Evolutionary conservation across 2,329 filamentous ascomycete genomes (phyloP), one percentile per base, ranked within the genome.

Genomic region (Colletotrichum cereale): DNA sequence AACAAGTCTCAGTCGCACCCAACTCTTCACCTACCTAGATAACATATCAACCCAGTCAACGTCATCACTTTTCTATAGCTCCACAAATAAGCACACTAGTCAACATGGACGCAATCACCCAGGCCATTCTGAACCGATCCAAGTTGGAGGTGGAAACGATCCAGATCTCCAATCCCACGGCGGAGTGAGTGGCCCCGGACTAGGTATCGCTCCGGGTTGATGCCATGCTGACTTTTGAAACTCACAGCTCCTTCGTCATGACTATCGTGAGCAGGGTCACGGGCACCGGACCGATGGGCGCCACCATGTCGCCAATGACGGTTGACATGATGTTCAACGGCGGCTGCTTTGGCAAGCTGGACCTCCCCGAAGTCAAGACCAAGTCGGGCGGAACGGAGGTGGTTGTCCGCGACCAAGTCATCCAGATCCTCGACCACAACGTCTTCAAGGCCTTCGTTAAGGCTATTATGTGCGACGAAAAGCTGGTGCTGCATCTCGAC

Each of bases 401-500:
- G 40, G 31, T 73, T n/a, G 70, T 79, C 12, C 62, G 72, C 34
- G 75, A 78, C 40, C 78, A 80, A 67, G 64, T 62, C 12, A 72
- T 82, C 50, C 60, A 73, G 31, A 79, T 82, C 56, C 60, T 73
- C 26, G 73, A 82, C 68, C 75, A 76, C 73, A 57, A 64, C 21
- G 74, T 68, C 31, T 82, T 77, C 57, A 75, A 73, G 55, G 73
- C 76, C n/a, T 80, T 80, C 62, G 72, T 82, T 65, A 77, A 75
- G 31, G 77, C 77, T 57, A 74, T 80, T 38, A 77, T 79, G 60
- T 66, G 76, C 58, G 71, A 79, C 57, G 73, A 79, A 10, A 71
- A 78, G 14, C 76, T 77, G 26, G 71, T 68, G 34, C 75, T 80
- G 60, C 76, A 75, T 18, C 74, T 82, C 36, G 74, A 79, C 47